phyloP scores from a whole-genome alignment of 306 rosid genomes.

The Acacia melanoxylon region DNA sequence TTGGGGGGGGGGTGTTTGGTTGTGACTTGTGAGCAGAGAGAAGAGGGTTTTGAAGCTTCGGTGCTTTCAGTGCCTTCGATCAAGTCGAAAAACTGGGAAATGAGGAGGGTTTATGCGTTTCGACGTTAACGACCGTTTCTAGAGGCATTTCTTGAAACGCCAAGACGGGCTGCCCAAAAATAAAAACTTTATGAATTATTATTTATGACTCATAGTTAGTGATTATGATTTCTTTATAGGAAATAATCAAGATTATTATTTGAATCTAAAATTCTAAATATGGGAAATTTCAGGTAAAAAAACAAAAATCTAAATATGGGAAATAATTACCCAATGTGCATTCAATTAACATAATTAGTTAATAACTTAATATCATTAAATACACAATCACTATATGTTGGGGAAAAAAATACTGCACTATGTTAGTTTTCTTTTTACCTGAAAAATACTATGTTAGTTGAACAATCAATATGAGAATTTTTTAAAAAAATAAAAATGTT shows the following conservation, averaged over 20 bases:
- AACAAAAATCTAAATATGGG: too few species aligned
- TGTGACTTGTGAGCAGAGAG: not conserved
- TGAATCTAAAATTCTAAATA: not conserved
- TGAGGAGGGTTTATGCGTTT: slow-evolving; percentile 1
- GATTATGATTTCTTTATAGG: not conserved
- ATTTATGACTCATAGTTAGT: too few species aligned
- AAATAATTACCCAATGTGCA: not conserved
- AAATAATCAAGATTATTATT: too few species aligned
- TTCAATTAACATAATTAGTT: not conserved
- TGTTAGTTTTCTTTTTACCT: too few species aligned
- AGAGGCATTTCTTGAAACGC: not conserved
- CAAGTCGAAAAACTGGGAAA: not conserved
- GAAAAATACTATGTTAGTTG: too few species aligned
- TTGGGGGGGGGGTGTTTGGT: too few species aligned
- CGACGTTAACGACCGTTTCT: not conserved
- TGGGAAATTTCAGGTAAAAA: too few species aligned
- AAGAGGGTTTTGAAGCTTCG: slow-evolving; percentile 20
- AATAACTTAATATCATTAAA: too few species aligned
- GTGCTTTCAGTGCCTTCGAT: not conserved
- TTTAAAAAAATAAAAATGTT: too few species aligned
- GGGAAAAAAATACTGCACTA: not conserved
- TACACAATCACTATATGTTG: not conserved
- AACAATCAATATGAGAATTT: too few species aligned
- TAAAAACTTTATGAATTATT: too few species aligned
- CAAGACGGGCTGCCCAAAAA: not conserved